Conservation (phyloP, 495 filamentous ascomycete species). For the Aeminium ludgeri region DNA sequence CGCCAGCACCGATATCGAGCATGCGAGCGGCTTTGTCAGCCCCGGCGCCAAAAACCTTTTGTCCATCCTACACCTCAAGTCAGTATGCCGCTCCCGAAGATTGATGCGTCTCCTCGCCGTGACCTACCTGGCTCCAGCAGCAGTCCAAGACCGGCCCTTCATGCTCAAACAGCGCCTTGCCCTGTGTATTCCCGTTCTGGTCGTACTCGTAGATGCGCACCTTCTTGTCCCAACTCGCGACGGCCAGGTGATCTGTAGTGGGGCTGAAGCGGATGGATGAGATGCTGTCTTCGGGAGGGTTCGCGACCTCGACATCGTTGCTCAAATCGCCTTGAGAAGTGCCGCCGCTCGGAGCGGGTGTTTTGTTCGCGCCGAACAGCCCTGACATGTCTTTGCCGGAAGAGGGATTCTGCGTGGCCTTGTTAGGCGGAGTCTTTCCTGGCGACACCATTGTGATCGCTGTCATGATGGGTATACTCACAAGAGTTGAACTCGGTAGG, state of each 20-base stretch:
- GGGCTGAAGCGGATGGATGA: slow-evolving; percentile 75
- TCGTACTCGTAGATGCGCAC: slow-evolving; percentile 85
- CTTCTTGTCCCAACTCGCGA: slow-evolving; percentile 85
- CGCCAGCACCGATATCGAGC: slow-evolving; percentile 48
- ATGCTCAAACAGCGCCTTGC: slow-evolving; percentile 62
- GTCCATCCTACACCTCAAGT: slow-evolving; percentile 36
- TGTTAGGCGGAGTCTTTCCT: neutral
- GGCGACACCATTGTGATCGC: neutral
- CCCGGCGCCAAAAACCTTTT: slow-evolving; percentile 64
- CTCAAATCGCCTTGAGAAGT: slow-evolving; percentile 64
- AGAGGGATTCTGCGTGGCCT: neutral
- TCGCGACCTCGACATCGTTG: slow-evolving; percentile 63
- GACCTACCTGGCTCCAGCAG: slow-evolving; percentile 66
- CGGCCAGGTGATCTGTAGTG: slow-evolving; percentile 57
- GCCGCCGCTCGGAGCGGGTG: too few species aligned
- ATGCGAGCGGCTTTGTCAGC: slow-evolving; percentile 72
- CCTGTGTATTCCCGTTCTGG: slow-evolving; percentile 48
- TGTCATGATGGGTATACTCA: too few species aligned
- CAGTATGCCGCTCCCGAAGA: neutral
- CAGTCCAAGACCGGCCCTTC: slow-evolving; percentile 62
- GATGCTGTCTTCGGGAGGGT: slow-evolving; percentile 71
- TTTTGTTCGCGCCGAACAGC: slow-evolving; percentile 45
- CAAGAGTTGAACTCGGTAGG: too few species aligned
- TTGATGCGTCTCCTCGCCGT: neutral
- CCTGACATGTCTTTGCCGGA: slow-evolving; percentile 35